Base-by-base conservation (phyloP, 2,329 filamentous ascomycete species). In the Penicillium sp. region DNA sequence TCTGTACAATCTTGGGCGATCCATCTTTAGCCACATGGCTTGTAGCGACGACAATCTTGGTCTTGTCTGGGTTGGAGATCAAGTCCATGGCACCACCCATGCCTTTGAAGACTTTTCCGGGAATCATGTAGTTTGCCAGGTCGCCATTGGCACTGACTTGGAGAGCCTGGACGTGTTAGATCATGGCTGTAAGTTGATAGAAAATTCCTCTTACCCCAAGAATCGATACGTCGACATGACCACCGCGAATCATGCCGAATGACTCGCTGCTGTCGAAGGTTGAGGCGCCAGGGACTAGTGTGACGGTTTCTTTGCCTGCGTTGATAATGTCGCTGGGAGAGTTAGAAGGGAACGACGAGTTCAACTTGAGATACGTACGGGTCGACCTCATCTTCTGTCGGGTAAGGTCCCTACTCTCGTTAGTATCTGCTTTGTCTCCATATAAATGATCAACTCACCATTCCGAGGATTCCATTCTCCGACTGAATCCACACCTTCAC, bases 91-190 rank as follows among this genome's bases (percentile, higher is more conserved):
- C 81, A 17, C 81, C 81, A 44, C 86, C 86, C 80, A 93, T 92
- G 12, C 86, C 86, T 72, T 92, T 92, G 66, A 88, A 61, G 8
- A 86, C 78, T 65, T 90, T 92, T 15, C 86, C 86, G 0, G 86
- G 86, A 46, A 93, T 84, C 82, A 92, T 92, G 72, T 86, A 93
- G 66, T 92, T 92, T 30, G 86, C 86, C 36, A 93, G 66, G 58
- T 93, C 86, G 16, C 86, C 86, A 2, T 76, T 72, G 0, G 84
- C 84, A 48, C 79, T 82, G 14, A 92, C 85, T 67, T 93, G 84
- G 49, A 90, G 77, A 2, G 85, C 82, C 37, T 52, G 32, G 12
- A 16, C 11, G 23, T 12, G 15, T 1, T 14, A 16, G 18, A 22
- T 22, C 18, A 22, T 22, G 18, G 18, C n/a, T n/a, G n/a, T n/a